These are phyloP conservation scores for Aspergillus japonicus DNA, from an alignment of 2,329 filamentous ascomycete species.

Conservation along the genomic window DNA sequence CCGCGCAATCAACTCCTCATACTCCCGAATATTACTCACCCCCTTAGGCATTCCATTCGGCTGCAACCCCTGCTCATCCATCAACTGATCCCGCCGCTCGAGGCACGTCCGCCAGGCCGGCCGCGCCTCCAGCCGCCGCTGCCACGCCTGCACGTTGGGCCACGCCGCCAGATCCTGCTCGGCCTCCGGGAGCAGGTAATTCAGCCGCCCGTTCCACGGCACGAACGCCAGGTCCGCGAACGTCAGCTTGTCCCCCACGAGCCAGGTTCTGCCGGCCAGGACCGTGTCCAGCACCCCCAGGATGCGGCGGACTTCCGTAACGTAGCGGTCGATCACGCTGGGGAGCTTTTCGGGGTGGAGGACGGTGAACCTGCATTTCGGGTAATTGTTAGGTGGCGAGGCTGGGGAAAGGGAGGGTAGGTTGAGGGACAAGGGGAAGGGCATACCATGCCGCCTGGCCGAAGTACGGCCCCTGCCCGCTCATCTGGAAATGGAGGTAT, in stretches of 20 bases:
- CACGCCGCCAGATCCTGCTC: not conserved
- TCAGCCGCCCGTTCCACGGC: constrained; percentile 6
- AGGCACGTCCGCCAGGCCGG: constrained; percentile 2
- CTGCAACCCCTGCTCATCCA: constrained; percentile 6
- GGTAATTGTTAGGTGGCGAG: not conserved
- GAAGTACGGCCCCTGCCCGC: constrained; percentile 10
- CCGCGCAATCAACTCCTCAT: not conserved
- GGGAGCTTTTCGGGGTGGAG: not conserved
- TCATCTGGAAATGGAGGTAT: constrained; percentile 12
- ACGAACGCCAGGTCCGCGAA: constrained; percentile 9
- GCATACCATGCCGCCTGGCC: constrained; percentile 8
- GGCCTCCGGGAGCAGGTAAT: not conserved
- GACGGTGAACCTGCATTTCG: not conserved
- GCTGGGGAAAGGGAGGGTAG: not conserved
- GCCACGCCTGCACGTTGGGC: constrained; percentile 8
- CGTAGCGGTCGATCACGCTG: constrained; percentile 2
- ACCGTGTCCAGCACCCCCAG: not conserved
- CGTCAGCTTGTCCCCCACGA: constrained; percentile 5
- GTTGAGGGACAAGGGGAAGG: not conserved
- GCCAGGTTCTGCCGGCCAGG: not conserved
- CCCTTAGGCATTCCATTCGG: constrained; percentile 6
- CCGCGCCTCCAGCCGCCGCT: constrained; percentile 3
- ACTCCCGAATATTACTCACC: constrained; percentile 1
- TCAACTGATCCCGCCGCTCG: not conserved
- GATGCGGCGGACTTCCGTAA: not conserved